Conservation (phyloP, 148 eudicot species). For the Camellia japonica region DNA sequence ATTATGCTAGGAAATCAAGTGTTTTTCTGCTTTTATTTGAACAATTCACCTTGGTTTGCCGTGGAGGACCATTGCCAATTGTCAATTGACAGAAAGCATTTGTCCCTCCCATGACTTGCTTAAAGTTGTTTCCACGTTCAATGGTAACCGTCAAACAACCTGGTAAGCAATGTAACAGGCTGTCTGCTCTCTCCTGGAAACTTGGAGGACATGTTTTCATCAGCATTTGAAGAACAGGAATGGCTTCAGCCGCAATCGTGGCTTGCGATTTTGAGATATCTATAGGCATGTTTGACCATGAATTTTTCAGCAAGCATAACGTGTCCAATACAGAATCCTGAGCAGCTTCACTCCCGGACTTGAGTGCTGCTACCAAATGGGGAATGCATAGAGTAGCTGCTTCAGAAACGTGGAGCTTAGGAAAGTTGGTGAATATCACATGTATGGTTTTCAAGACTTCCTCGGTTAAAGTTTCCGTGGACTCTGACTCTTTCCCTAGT, state of each 20-base stretch:
- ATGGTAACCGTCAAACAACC: conserved; percentile 81
- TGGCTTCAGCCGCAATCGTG: conserved; percentile 69
- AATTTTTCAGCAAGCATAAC: conserved; percentile 58
- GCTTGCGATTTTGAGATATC: conserved; percentile 77
- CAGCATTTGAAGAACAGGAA: conserved; percentile 74
- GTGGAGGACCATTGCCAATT: conserved; percentile 71
- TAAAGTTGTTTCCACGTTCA: conserved; percentile 64
- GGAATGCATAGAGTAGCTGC: conserved; percentile 83
- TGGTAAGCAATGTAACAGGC: conserved; percentile 70
- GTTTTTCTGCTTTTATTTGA: neutral
- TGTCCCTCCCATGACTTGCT: conserved; percentile 67
- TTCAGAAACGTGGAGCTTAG: conserved; percentile 69
- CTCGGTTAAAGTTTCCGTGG: conserved; percentile 60
- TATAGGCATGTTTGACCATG: conserved; percentile 74
- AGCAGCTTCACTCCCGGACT: conserved; percentile 68
- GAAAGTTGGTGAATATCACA: conserved; percentile 69
- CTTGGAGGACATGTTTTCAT: conserved; percentile 79
- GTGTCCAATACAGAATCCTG: conserved; percentile 69
- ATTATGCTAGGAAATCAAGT: too few species aligned
- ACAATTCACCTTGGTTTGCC: conserved; percentile 63
- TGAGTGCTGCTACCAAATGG: conserved; percentile 69
- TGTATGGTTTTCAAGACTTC: conserved; percentile 66
- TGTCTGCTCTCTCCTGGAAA: conserved; percentile 75
- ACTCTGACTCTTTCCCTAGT: conserved; percentile 67
- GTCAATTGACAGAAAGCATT: conserved; percentile 70